Base-by-base conservation (phyloP, 148 eudicot species). In the Talinum fruticosum region DNA sequence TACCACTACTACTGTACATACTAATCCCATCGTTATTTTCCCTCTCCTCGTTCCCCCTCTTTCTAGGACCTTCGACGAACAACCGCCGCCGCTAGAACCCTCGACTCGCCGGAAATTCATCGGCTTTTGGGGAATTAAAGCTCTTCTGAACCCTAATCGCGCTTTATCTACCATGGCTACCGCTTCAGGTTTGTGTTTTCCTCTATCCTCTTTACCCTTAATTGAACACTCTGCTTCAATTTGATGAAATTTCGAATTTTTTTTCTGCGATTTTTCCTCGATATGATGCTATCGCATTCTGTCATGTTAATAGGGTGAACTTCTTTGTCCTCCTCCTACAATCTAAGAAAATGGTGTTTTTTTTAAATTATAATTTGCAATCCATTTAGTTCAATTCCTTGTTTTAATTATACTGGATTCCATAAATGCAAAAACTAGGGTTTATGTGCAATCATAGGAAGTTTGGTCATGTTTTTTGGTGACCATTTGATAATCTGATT, bases 131-230 rank as follows among this genome's bases (percentile, higher is more conserved):
- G 57, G 12, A 41, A 24, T 23, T 19, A 44, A 13, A 71, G 34
- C 32, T 12, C 30, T 2, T 28, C 14, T 2, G 21, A 29, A 73
- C 65, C 64, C 76, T 73, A 73, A 44, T 74, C 16, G 66, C 29
- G 18, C 8, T 44, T 28, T 34, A 10, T 2, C 45, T 44, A 83
- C 29, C 71, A 86, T 86, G 89, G 87, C 87, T 14, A 84, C 87
- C 59, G 87, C 88, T 68, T 85, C 87, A 76, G 84, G 91, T 86
- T 61, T 30, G 66, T 34, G 7, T 64, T 70, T 51, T 16, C 10
- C 49, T 24, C 24, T 34, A 28, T 77, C 59, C 29, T 34, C 10
- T 30, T 28, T 12, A 4, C 33, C 3, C 15, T 62, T 0, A 28
- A 24, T 57, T n/a, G 12, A n/a, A n/a, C 73, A 38, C 34, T 33